These are phyloP conservation scores for Fraxinus baroniana DNA, from an alignment of 305 asterid species.

Conservation along the genomic window DNA sequence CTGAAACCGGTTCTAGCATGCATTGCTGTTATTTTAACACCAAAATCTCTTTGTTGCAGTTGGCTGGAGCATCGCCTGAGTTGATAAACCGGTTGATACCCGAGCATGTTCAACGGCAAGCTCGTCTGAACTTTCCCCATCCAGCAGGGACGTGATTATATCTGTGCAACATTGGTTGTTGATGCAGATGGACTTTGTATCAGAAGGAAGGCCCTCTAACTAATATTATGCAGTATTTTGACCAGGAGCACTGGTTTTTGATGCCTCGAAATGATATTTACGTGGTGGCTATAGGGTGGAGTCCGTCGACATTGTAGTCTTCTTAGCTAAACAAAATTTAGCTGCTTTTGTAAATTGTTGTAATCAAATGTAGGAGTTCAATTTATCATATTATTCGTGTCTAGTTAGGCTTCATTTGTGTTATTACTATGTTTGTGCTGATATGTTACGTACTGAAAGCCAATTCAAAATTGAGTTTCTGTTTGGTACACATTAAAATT, in stretches of 20 bases:
- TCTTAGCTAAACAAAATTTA: conserved; percentile 22
- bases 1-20: background rate
- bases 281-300: conserved; percentile 9
- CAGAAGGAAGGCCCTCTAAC: background rate
- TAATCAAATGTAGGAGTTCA: conserved; percentile 6
- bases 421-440: background rate
- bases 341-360: conserved; percentile 33
- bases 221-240: conserved; percentile 15
- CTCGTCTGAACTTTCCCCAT: conserved; percentile 25
- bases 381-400: background rate
- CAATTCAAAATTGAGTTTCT: background rate
- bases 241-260: conserved; percentile 20
- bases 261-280: conserved; percentile 23
- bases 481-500: too few species aligned
- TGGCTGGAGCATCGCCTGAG: conserved; percentile 44
- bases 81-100: conserved; percentile 44
- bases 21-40: background rate
- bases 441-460: background rate
- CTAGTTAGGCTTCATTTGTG: background rate
- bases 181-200: background rate
- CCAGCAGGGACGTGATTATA: conserved; percentile 24
- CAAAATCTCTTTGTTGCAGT: conserved; percentile 25
- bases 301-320: conserved; percentile 14
- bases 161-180: background rate
- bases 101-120: conserved; percentile 43